Evolutionary conservation across 441 rosid genomes (phyloP).

Genomic region (Viola pubescens): DNA sequence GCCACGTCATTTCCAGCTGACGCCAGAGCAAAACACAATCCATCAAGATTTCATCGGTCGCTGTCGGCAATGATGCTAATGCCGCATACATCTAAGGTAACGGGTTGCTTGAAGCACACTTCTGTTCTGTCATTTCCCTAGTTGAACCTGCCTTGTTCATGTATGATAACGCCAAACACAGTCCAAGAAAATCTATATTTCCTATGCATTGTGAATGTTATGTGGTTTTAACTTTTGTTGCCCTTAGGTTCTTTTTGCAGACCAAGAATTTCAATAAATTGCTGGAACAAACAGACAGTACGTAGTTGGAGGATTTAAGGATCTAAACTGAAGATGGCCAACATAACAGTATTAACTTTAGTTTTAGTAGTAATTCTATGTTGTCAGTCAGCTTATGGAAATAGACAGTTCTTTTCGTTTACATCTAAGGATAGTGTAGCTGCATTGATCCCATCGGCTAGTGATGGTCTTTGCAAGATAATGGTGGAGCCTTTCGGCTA

Average conservation of each 20-base stretch:
- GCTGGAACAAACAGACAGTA: background rate
- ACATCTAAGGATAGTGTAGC: conserved; percentile 13
- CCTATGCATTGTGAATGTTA: too few species aligned
- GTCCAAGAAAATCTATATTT: too few species aligned
- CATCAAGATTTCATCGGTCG: too few species aligned
- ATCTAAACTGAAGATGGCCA: conserved; percentile 14
- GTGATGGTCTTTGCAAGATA: conserved; percentile 33
- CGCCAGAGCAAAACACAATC: too few species aligned
- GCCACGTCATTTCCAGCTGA: too few species aligned
- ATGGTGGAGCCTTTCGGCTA: conserved; percentile 33
- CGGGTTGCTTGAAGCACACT: too few species aligned
- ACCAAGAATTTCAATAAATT: conserved; percentile 1
- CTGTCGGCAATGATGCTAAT: too few species aligned
- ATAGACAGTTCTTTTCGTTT: conserved; percentile 13
- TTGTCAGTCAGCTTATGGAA: conserved; percentile 31
- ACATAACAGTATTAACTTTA: background rate
- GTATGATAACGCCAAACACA: too few species aligned
- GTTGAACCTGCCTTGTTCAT: too few species aligned
- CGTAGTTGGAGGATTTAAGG: conserved; percentile 1
- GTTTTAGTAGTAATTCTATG: conserved; percentile 17
- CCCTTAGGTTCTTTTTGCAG: background rate
- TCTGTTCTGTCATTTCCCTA: too few species aligned
- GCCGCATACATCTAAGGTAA: too few species aligned
- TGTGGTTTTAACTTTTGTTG: too few species aligned
- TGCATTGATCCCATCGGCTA: conserved; percentile 11